phyloP scores from a whole-genome alignment of 257 asterid genomes.

The Jacaranda copaia region DNA sequence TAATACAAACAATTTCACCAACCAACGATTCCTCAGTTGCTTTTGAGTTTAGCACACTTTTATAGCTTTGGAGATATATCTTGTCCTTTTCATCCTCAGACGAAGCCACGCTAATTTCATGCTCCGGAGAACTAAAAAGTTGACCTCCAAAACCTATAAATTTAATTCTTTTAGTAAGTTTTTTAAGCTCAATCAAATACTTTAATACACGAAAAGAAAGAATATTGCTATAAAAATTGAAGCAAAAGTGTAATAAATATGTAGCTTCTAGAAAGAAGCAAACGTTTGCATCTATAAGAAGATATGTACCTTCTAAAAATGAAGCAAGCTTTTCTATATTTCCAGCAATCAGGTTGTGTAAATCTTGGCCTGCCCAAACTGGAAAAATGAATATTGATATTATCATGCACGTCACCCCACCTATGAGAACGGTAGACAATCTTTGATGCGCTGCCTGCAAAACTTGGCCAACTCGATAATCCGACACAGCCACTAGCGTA shows the following conservation, averaged over 20 bases:
- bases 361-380: constrained; percentile 5
- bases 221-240: no score
- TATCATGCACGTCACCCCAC: constrained; percentile 16
- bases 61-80: neutral
- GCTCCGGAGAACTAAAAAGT: no score
- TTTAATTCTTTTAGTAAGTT: no score
- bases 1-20: neutral
- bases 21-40: neutral
- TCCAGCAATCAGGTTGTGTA: neutral
- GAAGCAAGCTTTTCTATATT: neutral
- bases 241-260: no score
- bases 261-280: neutral
- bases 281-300: neutral
- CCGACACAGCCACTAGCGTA: constrained; percentile 45
- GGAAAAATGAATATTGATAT: neutral
- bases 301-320: neutral
- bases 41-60: neutral
- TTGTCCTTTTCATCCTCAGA: neutral
- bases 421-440: constrained; percentile 44
- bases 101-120: no score
- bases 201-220: no score
- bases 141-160: no score
- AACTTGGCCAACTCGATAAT: constrained; percentile 40
- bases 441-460: constrained; percentile 39
- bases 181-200: no score